phyloP scores from a whole-genome alignment of 768 basidiomycete genomes.

The Boletus eberwhitei region DNA sequence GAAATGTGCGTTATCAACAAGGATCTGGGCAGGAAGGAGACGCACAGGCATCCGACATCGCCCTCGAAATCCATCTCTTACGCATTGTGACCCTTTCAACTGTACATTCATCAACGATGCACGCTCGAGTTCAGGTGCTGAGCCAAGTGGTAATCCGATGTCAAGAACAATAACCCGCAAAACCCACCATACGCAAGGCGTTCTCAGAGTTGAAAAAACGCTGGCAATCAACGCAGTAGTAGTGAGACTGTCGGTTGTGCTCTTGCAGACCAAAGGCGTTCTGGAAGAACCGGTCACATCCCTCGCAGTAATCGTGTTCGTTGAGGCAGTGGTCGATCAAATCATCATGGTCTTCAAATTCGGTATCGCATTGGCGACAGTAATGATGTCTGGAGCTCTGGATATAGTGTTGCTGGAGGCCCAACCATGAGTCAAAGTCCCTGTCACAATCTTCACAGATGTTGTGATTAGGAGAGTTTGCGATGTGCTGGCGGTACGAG shows the following conservation, averaged over 20 bases:
- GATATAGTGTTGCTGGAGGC: constrained; percentile 49
- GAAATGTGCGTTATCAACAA: too few species aligned
- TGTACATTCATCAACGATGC: constrained; percentile 32
- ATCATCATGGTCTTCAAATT: constrained; percentile 35
- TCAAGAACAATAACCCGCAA: not conserved
- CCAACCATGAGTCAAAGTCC: constrained; percentile 41
- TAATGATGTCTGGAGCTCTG: constrained; percentile 48
- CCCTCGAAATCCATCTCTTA: too few species aligned
- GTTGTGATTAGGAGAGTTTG: constrained; percentile 38
- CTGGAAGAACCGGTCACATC: constrained; percentile 43
- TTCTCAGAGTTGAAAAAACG: constrained; percentile 38
- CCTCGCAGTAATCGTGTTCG: constrained; percentile 41
- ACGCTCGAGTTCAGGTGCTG: constrained; percentile 53
- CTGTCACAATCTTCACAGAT: constrained; percentile 43
- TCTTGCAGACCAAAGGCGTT: constrained; percentile 39
- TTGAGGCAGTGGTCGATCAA: constrained; percentile 41
- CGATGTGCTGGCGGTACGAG: constrained; percentile 36
- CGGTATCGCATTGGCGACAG: constrained; percentile 48
- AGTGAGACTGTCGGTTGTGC: constrained; percentile 43
- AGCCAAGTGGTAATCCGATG: not conserved
- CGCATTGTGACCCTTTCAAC: too few species aligned
- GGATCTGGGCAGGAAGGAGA: too few species aligned
- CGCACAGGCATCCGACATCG: too few species aligned
- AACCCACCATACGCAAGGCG: constrained; percentile 14
- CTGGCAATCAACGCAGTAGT: constrained; percentile 46